Evolutionary conservation across 2,329 filamentous ascomycete species (phyloP), one percentile per base, ranked within the genome.

Genomic region (Albifimbria verrucaria): DNA sequence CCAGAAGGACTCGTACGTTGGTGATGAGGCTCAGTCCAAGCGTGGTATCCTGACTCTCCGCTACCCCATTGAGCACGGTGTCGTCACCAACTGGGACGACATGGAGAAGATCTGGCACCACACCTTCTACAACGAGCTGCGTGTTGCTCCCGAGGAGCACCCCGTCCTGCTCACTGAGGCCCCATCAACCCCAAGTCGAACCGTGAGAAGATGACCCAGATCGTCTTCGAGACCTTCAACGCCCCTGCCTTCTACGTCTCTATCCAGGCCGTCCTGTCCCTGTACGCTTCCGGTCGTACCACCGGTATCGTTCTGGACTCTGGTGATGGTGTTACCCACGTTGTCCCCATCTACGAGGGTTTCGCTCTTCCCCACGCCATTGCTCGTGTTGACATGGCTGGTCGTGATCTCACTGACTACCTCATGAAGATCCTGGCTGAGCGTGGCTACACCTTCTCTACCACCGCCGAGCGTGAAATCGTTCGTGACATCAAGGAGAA

Each of bases 81-180:
- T 99, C 71, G 94, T 99, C 75, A 99, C 94, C 82, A 97, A 97
- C 90, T 99, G 94, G 94, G 94, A 99, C 78, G 94, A 97, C 79
- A 97, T 97, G 94, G 94, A 97, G 86, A 97, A 97, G 89, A 97
- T 99, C 71, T 99, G 94, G 94, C 94, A 99, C 80, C 94, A 99
- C 90, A 97, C 94, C 75, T 99, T 99, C 87, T 99, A 97, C 90
- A 99, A 99, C 83, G 94, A 99, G 86, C 86, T 99, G 74, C 93
- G 94, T 93, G 94, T 99, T 64, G 94, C 94, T 70, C 94, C 94
- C 69, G 94, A 99, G 86, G 94, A 99, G 89, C 94, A 99, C 87
- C 94, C 94, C 70, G 92, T 97, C 75, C 87, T 99, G 74, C 86
- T 99, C 77, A 99, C 94, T 68, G 94, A 99, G 85, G 94, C 94